Evolutionary conservation across 768 basidiomycete species (phyloP).

Genomic region (Leccinum longicurvipes): DNA sequence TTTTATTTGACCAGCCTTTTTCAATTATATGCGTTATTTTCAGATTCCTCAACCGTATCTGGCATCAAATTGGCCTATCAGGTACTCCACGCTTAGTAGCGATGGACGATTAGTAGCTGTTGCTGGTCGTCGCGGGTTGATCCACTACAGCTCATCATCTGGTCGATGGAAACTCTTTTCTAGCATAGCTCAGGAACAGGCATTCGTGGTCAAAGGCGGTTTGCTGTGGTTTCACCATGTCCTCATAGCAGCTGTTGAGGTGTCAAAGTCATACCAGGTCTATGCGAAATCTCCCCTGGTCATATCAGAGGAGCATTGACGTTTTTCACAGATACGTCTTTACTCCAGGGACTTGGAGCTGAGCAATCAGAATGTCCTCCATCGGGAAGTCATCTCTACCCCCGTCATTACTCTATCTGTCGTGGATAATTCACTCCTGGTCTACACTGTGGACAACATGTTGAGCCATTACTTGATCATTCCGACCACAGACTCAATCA

Average conservation of each 20-base stretch:
- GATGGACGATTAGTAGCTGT: slow-evolving; percentile 92
- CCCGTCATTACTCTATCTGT: slow-evolving; percentile 85
- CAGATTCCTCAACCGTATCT: slow-evolving; percentile 90
- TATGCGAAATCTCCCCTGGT: slow-evolving; percentile 13
- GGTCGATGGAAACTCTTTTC: slow-evolving; percentile 94
- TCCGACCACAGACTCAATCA: slow-evolving; percentile 78
- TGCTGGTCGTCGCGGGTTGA: slow-evolving; percentile 85
- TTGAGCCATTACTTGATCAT: slow-evolving; percentile 89
- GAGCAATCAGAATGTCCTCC: slow-evolving; percentile 75
- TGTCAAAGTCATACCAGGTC: slow-evolving; percentile 75
- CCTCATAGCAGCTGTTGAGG: slow-evolving; percentile 85
- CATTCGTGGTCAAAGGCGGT: slow-evolving; percentile 85
- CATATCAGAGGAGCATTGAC: not conserved
- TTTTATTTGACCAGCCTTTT: not conserved
- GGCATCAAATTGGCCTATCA: slow-evolving; percentile 89
- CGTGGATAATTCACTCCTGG: slow-evolving; percentile 91
- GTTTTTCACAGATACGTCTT: slow-evolving; percentile 66
- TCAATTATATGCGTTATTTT: not conserved
- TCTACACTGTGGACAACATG: slow-evolving; percentile 93
- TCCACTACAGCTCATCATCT: slow-evolving; percentile 91
- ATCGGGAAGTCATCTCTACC: slow-evolving; percentile 71
- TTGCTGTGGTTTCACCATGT: slow-evolving; percentile 97
- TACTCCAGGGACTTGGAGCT: slow-evolving; percentile 93
- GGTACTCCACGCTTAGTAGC: slow-evolving; percentile 83
- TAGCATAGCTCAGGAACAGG: slow-evolving; percentile 78